Evolutionary conservation across 306 rosid genomes (phyloP).

Genomic region (Cicer chorassanicum): DNA sequence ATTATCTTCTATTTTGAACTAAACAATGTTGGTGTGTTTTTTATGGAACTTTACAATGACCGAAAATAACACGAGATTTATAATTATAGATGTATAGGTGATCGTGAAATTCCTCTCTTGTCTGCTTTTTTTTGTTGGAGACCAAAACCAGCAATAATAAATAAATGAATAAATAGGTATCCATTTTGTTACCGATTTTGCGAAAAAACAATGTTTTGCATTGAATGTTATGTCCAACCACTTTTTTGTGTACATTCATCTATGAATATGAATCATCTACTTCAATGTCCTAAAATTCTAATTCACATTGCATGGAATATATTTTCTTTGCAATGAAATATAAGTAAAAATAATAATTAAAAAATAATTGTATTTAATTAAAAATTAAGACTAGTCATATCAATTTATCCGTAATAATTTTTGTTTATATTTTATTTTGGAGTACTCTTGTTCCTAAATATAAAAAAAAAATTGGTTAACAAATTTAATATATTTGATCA

Average conservation of each 20-base stretch:
- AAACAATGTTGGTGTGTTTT: neutral
- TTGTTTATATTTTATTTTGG: too few species aligned
- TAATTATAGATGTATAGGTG: neutral
- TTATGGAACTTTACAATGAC: neutral
- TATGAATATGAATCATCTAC: too few species aligned
- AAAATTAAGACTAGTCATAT: too few species aligned
- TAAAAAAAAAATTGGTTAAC: too few species aligned
- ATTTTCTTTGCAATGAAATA: too few species aligned
- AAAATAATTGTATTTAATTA: too few species aligned
- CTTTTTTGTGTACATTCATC: neutral
- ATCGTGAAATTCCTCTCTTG: neutral
- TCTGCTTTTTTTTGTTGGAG: neutral
- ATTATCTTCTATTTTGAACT: neutral
- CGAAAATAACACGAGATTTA: neutral
- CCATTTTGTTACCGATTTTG: neutral
- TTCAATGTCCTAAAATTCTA: neutral
- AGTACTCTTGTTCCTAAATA: too few species aligned
- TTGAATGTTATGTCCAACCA: neutral
- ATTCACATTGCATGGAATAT: neutral
- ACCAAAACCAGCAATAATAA: slow-evolving; percentile 2
- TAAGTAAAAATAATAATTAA: too few species aligned
- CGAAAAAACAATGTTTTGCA: neutral
- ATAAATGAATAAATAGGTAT: neutral
- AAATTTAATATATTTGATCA: too few species aligned
- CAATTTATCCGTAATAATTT: too few species aligned